These are phyloP conservation scores for Stygiomarasmius scandens DNA, from an alignment of 1,284 basidiomycete genomes.

Conservation along the genomic window DNA sequence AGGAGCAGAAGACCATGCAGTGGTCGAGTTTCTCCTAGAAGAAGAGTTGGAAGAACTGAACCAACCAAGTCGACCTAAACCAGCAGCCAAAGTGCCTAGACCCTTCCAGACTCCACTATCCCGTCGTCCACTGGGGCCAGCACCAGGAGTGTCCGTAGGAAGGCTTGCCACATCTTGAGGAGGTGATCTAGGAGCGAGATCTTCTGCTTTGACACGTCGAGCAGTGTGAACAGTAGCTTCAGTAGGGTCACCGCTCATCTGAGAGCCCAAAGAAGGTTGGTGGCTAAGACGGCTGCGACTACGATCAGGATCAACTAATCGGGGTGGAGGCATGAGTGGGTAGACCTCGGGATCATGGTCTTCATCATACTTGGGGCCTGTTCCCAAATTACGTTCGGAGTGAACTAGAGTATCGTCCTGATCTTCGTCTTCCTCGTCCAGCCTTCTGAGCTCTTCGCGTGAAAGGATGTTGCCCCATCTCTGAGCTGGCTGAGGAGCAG, in stretches of 20 bases:
- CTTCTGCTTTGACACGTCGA: conserved; percentile 56
- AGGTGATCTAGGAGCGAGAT: conserved; percentile 38
- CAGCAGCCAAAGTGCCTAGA: conserved; percentile 43
- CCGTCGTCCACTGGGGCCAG: conserved; percentile 5
- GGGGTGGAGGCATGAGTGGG: conserved; percentile 35
- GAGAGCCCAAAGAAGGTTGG: conserved; percentile 26
- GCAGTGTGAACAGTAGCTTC: conserved; percentile 61
- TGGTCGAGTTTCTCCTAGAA: conserved; percentile 38
- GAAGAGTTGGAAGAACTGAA: conserved; percentile 36
- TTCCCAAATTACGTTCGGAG: conserved; percentile 28
- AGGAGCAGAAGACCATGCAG: conserved; percentile 28
- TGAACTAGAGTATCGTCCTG: conserved; percentile 20
- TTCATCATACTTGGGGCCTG: conserved; percentile 22
- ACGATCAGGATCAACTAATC: conserved; percentile 33
- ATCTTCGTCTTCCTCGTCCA: conserved; percentile 33
- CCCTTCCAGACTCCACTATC: conserved; percentile 30
- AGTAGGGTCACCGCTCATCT: conserved; percentile 38
- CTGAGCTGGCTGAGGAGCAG: conserved; percentile 1
- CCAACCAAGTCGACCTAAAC: conserved; percentile 56
- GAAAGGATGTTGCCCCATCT: conserved; percentile 33
- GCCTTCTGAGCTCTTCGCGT: conserved; percentile 34
- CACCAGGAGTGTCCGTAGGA: neutral
- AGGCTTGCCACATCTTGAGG: conserved; percentile 4
- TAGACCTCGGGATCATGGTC: too few species aligned
- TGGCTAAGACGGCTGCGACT: conserved; percentile 15